Evolutionary conservation across 306 rosid species (phyloP), one percentile per base, ranked within the genome.

Genomic region (Fragaria ananassa): DNA sequence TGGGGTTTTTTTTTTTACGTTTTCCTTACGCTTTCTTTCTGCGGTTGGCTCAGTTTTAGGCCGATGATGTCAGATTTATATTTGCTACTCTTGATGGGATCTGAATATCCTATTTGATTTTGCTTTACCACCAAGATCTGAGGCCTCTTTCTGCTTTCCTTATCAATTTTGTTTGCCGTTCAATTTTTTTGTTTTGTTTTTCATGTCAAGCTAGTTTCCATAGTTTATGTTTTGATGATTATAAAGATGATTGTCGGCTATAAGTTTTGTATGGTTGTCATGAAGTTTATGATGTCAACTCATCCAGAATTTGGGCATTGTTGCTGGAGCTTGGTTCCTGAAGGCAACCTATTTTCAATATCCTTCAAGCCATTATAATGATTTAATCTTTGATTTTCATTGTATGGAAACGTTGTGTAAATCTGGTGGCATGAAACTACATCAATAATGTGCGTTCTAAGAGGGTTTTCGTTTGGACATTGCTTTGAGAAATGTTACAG

Each of bases 81-180:
- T 64, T 64, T 64, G 69, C 69, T 64, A 64, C 44, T 64, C 44
- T 8, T 64, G 69, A 64, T 35, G 69, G 69, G 69, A 34, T 64
- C 46, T 64, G 6, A 7, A 17, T 13, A 34, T 34, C 69, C 25
- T 29, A 64, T 34, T 8, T 64, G 69, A 64, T 64, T 17, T 2
- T 35, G 44, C 45, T 35, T 64, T 34, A 15, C 69, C 46, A 35
- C 69, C 69, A 64, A 64, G 69, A 64, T 64, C 69, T 64, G 69
- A 64, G 69, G 69, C 69, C 68, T 63, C 68, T 62, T 13, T 27
- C 10, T 27, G 8, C 2, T 62, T 62, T 41, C 9, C 44, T 41
- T 62, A 2, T 4, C 44, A 63, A 29, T 63, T 63, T 63, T 8
- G 25, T 17, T 64, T 64, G 5, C 23, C 14, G 3, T 35, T 64